Evolutionary conservation across 345 rosid species (phyloP), one percentile per base, ranked within the genome.

Genomic region (Cardamine occulta): DNA sequence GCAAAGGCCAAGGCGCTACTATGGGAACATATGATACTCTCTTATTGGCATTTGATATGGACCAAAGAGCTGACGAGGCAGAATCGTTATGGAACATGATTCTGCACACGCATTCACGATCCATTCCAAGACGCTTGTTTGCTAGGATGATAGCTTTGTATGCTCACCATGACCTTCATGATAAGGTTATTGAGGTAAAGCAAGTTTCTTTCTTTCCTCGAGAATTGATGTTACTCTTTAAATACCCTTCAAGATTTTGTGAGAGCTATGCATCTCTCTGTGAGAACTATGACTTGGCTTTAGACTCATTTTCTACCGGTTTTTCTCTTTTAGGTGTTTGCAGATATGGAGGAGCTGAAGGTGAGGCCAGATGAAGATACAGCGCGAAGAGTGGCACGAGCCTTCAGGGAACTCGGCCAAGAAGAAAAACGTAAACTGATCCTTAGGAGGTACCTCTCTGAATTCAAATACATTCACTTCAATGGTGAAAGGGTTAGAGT

Each of bases 1-100:
- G 96, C 78, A 91, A 89, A 86, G 96, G 98, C 40, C 96, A 94
- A 81, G 96, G 98, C 54, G 85, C 93, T 56, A 91, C 95, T 24
- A 85, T 93, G 98, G 88, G 81, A 72, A 93, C 96, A 23, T 93
- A 86, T 13, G 96, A 93, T 77, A 84, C 87, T 14, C 89, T 91
- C 60, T 75, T 93, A 7, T 77, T 88, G 54, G 98, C 97, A 54
- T 94, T 91, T 57, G 98, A 93, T 80, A 88, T 87, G 87, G 93
- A 91, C 21, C 40, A 76, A 77, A 83, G 96, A 34, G 81, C 82
- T 40, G 91, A 93, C 19, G 96, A 90, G 73, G 98, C 96, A 14
- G 86, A 85, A 68, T 83, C 96, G 8, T 68, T 94, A 34, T 94
- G 98, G 98, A 88, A 85, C 74, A 89, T 91, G 97, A 80, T 91